A percentile compares a stretch with the other conserved stretches of the same genome.
Evolutionary conservation across 2,329 filamentous ascomycete species (phyloP).

Genomic region (Periconia sp.): DNA sequence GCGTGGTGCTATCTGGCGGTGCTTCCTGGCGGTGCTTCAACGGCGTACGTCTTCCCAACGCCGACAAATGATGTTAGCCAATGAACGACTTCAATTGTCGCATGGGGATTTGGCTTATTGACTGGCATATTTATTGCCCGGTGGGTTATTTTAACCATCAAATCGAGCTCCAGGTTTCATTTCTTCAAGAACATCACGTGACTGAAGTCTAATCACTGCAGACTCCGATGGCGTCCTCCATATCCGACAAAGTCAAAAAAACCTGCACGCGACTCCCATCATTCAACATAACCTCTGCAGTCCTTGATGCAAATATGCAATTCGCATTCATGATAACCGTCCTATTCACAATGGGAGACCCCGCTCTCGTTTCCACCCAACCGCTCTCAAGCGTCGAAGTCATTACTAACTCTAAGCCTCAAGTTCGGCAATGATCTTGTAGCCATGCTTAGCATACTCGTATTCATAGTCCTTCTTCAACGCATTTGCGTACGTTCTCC

Average conservation of each 20-base stretch:
- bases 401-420: slow-evolving; percentile 47
- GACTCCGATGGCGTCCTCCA: slow-evolving; percentile 54
- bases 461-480: slow-evolving; percentile 46
- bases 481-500: slow-evolving; percentile 52
- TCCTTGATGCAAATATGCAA: slow-evolving; percentile 48
- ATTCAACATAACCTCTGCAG: slow-evolving; percentile 34
- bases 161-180: too few relatives aligned
- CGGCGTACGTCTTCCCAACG: slow-evolving; percentile 48
- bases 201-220: slow-evolving; percentile 39
- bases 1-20: slow-evolving; percentile 48
- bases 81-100: slow-evolving; percentile 48
- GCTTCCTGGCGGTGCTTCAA: slow-evolving; percentile 41
- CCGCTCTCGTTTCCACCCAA: slow-evolving; percentile 16
- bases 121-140: background rate
- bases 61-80: slow-evolving; percentile 46
- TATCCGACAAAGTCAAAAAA: slow-evolving; percentile 45
- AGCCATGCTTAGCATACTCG: slow-evolving; percentile 41
- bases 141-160: too few relatives aligned
- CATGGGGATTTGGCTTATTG: slow-evolving; percentile 43
- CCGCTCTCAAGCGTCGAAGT: slow-evolving; percentile 42
- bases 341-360: slow-evolving; percentile 48
- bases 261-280: slow-evolving; percentile 45
- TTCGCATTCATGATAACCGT: slow-evolving; percentile 48
- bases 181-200: slow-evolving; percentile 8
- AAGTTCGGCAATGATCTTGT: slow-evolving; percentile 47